A percentile compares a stretch with the other conserved stretches of the same genome.
Evolutionary conservation across 176 grass and related monocot species (phyloP).

Genomic region (Oryza meridionalis): DNA sequence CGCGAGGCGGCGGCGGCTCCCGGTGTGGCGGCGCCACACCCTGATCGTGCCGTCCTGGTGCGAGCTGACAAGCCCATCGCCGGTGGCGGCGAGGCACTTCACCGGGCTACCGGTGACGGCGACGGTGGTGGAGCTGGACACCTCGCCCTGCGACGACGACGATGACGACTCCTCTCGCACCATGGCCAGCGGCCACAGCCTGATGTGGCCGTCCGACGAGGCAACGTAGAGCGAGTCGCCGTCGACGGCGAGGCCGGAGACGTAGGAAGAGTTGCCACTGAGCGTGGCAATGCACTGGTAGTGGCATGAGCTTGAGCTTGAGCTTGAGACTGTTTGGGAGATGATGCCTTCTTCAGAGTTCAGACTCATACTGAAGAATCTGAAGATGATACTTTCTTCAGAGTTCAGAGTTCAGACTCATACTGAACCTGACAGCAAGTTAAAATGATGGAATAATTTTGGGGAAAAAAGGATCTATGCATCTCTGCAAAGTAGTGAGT

Average conservation of each 20-base stretch:
- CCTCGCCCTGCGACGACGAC: neutral
- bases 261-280: constrained; percentile 59
- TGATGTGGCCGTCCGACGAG: constrained; percentile 63
- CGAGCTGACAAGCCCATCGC: constrained; percentile 52
- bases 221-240: constrained; percentile 44
- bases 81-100: constrained; percentile 52
- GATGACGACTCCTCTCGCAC: neutral
- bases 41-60: constrained; percentile 85
- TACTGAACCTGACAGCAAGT: neutral
- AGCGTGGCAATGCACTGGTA: constrained; percentile 58
- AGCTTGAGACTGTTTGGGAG: constrained; percentile 32
- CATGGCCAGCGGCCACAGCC: constrained; percentile 39
- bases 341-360: neutral
- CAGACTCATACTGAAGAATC: neutral
- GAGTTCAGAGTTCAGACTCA: neutral
- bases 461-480: neutral
- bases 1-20: neutral
- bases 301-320: neutral
- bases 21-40: constrained; percentile 41
- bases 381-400: neutral
- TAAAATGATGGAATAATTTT: constrained; percentile 24
- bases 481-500: neutral
- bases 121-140: constrained; percentile 16
- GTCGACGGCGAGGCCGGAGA: constrained; percentile 55
- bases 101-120: constrained; percentile 48